Conservation (phyloP, 2,329 filamentous ascomycete species). For the Rhexocercosporidium sp. region DNA sequence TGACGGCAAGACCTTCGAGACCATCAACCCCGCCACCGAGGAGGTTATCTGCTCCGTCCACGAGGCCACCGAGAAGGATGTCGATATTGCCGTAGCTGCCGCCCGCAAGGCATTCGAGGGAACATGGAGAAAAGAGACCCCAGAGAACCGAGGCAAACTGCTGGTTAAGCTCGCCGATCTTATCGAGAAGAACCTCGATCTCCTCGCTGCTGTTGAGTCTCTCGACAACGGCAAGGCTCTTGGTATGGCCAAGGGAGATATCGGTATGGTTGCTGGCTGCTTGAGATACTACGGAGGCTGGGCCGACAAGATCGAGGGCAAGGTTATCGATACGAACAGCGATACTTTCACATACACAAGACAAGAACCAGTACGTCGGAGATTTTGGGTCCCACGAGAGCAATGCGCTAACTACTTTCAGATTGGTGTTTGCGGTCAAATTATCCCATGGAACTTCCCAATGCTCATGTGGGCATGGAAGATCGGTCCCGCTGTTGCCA, state of each 20-base stretch:
- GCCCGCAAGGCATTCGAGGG: constrained; percentile 87
- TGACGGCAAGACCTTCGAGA: constrained; percentile 90
- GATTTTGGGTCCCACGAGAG: background rate
- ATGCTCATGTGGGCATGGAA: constrained; percentile 72
- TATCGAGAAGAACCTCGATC: constrained; percentile 76
- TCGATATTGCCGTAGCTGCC: constrained; percentile 79
- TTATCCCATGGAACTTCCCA: constrained; percentile 77
- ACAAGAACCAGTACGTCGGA: constrained; percentile 61
- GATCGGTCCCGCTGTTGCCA: constrained; percentile 64
- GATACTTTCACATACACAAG: constrained; percentile 72
- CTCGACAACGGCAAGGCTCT: constrained; percentile 89
- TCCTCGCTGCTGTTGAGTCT: constrained; percentile 81
- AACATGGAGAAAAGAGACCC: constrained; percentile 69
- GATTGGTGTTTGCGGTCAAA: constrained; percentile 72
- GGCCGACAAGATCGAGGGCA: constrained; percentile 74
- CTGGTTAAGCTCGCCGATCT: constrained; percentile 81
- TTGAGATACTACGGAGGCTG: constrained; percentile 83
- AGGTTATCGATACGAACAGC: constrained; percentile 68
- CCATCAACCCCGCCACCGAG: constrained; percentile 87
- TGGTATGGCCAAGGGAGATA: constrained; percentile 76
- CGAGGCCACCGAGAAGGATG: constrained; percentile 88
- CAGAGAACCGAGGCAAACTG: constrained; percentile 71
- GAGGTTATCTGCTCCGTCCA: constrained; percentile 82
- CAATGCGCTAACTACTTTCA: constrained; percentile 22
- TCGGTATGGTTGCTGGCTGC: constrained; percentile 69